phyloP scores from a whole-genome alignment of 2,329 filamentous ascomycete genomes.

The Fusarium nelsonii region DNA sequence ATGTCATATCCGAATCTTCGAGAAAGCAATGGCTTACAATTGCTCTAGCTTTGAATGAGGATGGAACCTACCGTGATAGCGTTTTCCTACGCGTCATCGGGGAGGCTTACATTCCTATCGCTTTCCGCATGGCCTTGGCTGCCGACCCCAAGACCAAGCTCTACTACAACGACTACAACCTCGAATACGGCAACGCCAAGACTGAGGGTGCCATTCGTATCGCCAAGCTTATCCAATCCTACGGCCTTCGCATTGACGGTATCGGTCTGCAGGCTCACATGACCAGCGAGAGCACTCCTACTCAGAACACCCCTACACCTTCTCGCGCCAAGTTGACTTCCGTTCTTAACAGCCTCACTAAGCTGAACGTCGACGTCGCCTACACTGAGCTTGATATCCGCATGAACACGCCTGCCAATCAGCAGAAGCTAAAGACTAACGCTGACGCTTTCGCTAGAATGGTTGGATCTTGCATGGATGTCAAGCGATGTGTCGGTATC shows the following conservation, averaged over 20 bases:
- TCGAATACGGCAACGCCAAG: conserved; percentile 20
- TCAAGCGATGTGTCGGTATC: conserved; percentile 22
- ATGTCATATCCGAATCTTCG: neutral
- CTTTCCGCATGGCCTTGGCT: conserved; percentile 24
- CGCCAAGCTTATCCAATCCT: conserved; percentile 17
- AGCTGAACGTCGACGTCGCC: conserved; percentile 9
- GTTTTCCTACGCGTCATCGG: conserved; percentile 20
- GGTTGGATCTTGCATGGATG: conserved; percentile 24
- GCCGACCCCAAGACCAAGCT: conserved; percentile 26
- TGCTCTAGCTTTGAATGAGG: conserved; percentile 14
- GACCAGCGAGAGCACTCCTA: conserved; percentile 30
- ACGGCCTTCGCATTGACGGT: conserved; percentile 24
- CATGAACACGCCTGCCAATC: conserved; percentile 15
- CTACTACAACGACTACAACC: conserved; percentile 32
- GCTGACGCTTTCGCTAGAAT: conserved; percentile 17
- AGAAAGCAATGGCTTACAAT: neutral
- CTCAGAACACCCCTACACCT: conserved; percentile 13
- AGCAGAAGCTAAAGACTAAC: conserved; percentile 18
- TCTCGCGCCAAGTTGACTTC: conserved; percentile 5
- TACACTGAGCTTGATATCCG: conserved; percentile 24
- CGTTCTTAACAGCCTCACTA: conserved; percentile 10
- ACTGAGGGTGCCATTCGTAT: conserved; percentile 18
- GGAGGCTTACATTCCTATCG: conserved; percentile 26
- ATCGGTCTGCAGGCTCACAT: conserved; percentile 24
- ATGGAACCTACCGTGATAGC: conserved; percentile 23